Evolutionary conservation across 768 basidiomycete genomes (phyloP), one percentile per base, ranked within the genome.

Genomic region (Tulasnella sp.): DNA sequence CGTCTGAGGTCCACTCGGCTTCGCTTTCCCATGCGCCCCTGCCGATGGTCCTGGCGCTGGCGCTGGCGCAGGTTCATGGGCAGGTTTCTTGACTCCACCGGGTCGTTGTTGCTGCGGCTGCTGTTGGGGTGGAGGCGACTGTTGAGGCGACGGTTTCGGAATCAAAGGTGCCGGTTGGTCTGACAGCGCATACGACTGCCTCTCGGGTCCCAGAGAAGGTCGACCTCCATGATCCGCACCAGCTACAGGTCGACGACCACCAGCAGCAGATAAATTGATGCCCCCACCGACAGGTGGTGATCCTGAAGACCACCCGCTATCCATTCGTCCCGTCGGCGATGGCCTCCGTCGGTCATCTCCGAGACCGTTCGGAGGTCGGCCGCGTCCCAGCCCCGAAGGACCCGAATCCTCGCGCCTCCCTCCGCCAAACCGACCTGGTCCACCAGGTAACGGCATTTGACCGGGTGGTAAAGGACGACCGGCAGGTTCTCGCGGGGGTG

Each of bases 1-100:
- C 68, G 95, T 96, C 83, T 92, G 88, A 1, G 93, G 90, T 1
- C 91, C 88, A 75, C 85, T 86, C 75, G 79, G 71, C 62, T 68
- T 68, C 62, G 62, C 19, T 24, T 38, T 62, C 36, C 79, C 38
- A 38, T 38, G 46, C 31, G 46, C 40, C 24, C 44, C 78, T n/a
- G 72, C 18, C 7, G 46, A 48, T 40, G 76, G 75, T 4, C 40
- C 38, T 21, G 76, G 40, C 10, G 75, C 38, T 4, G 75, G 56
- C 44, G n/a, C n/a, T n/a, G n/a, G n/a, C n/a, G n/a, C n/a, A n/a
- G n/a, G n/a, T n/a, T 34, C 79, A 39, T 68, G 62, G 21, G 62
- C 62, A 34, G 62, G 62, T 18, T 68, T 68, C 6, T 18, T 68
- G 16, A 68, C 19, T 34, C 7, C 14, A 2, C 62, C 62, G 14